phyloP scores from a whole-genome alignment of 1,284 basidiomycete species.

The Cystobasidium slooffiae region DNA sequence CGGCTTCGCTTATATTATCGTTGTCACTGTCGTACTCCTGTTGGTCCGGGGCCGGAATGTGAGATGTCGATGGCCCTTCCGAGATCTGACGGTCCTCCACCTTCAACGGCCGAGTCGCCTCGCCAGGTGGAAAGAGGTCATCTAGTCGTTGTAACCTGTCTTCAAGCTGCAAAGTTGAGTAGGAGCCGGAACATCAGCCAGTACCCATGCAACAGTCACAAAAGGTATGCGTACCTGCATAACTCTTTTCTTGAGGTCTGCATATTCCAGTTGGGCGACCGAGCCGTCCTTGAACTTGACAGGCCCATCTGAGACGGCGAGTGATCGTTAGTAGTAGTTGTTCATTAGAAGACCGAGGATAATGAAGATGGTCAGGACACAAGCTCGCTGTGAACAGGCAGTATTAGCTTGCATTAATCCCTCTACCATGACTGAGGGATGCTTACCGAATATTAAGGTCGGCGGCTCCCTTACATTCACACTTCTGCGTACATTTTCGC shows the following conservation, averaged over 20 bases:
- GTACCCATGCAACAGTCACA: not conserved
- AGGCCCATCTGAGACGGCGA: not conserved
- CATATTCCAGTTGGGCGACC: constrained; percentile 23
- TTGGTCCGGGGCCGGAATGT: not conserved
- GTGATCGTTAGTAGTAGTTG: not conserved
- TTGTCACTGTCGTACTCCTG: not conserved
- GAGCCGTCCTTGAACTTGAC: constrained; percentile 22
- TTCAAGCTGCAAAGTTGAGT: constrained; percentile 7
- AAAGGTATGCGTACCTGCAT: constrained; percentile 7
- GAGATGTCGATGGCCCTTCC: not conserved
- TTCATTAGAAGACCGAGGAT: too few species aligned
- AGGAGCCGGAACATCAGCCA: not conserved
- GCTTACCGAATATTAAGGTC: too few species aligned
- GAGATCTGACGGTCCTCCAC: too few species aligned
- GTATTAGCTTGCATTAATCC: too few species aligned
- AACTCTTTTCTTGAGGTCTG: constrained; percentile 15
- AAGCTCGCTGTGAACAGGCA: too few species aligned
- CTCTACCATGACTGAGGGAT: too few species aligned
- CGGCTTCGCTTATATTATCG: constrained; percentile 9
- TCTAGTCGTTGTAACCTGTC: not conserved
- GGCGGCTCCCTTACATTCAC: not conserved
- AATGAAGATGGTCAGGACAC: too few species aligned
- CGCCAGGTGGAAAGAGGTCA: constrained; percentile 12
- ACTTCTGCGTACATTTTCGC: constrained; percentile 14
- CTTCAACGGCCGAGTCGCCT: too few species aligned